Evolutionary conservation across 768 basidiomycete genomes (phyloP), one percentile per base, ranked within the genome.

Genomic region (Rickenella mellea): DNA sequence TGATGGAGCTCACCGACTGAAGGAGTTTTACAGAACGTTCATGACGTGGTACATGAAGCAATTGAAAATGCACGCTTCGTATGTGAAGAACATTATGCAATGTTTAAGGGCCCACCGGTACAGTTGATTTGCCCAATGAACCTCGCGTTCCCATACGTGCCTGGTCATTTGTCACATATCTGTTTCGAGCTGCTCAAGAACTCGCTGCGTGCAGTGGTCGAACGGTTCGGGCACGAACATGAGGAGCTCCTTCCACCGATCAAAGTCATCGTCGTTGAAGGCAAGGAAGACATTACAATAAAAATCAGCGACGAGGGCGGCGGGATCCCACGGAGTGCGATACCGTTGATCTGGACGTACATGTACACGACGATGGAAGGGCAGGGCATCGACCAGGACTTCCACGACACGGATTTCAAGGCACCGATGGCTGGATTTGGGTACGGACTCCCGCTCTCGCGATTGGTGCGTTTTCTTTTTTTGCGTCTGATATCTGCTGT

Each of bases 281-380:
- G 94, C n/a, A 87, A 81, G 49, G 94, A 97, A 57, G 94, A 98
- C 55, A 96, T 98, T 54, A 98, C 94, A 2, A 90, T 99, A 73
- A 99, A 99, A 74, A 96, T 99, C 46, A 83, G 80, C 1, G 94
- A 99, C 56, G 94, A 99, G 59, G 94, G 94, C 3, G 94, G 94
- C 0, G 92, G 94, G 0, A 98, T 98, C 43, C 77, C 90, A 20
- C 62, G 90, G 63, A 83, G 71, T 47, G 88, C 89, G 0, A 83
- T 98, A 12, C 90, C 92, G 6, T 71, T 93, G 35, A 94, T 99
- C 41, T 99, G 96, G 96, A 99, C 94, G 44, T 98, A 92, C 60
- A 94, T 96, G 89, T 90, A 90, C 52, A 90, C 88, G 39, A 90
- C 83, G 10, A 85, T 87, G 86, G 66, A 67, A 35, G 70, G 73